Evolutionary conservation across 1,284 basidiomycete genomes (phyloP).

Genomic region (Pseudozyma sp.): DNA sequence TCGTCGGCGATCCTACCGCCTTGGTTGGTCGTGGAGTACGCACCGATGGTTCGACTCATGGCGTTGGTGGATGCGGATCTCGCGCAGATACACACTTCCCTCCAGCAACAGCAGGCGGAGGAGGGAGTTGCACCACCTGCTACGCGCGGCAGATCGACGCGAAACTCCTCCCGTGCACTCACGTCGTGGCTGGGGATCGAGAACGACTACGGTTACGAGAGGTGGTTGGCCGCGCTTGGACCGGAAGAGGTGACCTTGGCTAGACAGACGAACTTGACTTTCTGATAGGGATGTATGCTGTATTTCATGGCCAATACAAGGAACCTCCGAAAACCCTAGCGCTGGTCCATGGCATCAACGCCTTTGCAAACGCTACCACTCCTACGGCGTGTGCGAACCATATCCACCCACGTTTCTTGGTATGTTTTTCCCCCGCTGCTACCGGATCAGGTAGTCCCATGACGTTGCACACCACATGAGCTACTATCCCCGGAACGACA

Average conservation of each 20-base stretch:
- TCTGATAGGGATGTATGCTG: slow-evolving; percentile 13
- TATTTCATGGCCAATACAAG: slow-evolving; percentile 46
- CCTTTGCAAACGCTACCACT: slow-evolving; percentile 71
- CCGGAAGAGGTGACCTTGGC: slow-evolving; percentile 15
- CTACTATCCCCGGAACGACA: slow-evolving; percentile 46
- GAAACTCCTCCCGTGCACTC: slow-evolving; percentile 20
- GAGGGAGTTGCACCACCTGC: background rate
- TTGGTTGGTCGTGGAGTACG: slow-evolving; percentile 75
- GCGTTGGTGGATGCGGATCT: slow-evolving; percentile 76
- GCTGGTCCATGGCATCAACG: slow-evolving; percentile 40
- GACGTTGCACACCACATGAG: slow-evolving; percentile 90
- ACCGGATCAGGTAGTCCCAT: slow-evolving; percentile 84
- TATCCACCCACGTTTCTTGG: slow-evolving; percentile 72
- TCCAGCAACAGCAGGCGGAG: slow-evolving; percentile 2
- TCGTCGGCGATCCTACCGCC: slow-evolving; percentile 71
- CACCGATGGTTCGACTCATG: slow-evolving; percentile 78
- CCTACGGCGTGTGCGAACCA: slow-evolving; percentile 72
- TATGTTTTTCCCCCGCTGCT: slow-evolving; percentile 69
- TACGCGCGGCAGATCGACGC: slow-evolving; percentile 5
- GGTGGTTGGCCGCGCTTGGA: slow-evolving; percentile 18
- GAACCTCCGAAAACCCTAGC: slow-evolving; percentile 30
- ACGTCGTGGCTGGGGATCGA: slow-evolving; percentile 8
- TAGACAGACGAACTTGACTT: slow-evolving; percentile 4
- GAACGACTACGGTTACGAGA: slow-evolving; percentile 12
- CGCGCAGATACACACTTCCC: slow-evolving; percentile 12